A percentile compares a stretch with the other conserved stretches of the same genome.
Evolutionary conservation across 495 filamentous ascomycete genomes (phyloP).

Genomic region (Astrocystis sublimbata): DNA sequence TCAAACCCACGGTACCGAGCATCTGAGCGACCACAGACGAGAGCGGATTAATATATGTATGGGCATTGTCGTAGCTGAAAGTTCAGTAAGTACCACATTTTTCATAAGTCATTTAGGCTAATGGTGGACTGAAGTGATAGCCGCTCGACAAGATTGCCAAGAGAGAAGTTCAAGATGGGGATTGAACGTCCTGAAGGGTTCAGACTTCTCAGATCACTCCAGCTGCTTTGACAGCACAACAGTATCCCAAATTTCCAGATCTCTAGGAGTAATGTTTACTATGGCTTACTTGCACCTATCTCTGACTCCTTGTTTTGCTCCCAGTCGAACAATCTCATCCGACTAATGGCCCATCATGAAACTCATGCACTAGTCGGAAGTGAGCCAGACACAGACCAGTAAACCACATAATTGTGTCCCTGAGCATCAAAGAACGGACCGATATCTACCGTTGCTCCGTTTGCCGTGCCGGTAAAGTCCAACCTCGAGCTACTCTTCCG

Average conservation of each 20-base stretch:
- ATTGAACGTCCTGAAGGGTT: neutral
- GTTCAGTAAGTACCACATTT: neutral
- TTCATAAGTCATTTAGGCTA: constrained; percentile 9
- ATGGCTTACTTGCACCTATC: no score
- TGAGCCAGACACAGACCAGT: constrained; percentile 19
- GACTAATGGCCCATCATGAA: neutral
- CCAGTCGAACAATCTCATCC: neutral
- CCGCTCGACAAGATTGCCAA: neutral
- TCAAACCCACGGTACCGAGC: constrained; percentile 1
- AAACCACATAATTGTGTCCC: constrained; percentile 24
- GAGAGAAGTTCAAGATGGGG: neutral
- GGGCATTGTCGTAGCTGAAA: neutral
- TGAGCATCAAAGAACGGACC: constrained; percentile 22
- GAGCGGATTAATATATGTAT: neutral
- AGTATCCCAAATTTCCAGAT: no score
- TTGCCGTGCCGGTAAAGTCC: constrained; percentile 19
- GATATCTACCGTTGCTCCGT: constrained; percentile 18
- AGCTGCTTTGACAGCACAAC: no score
- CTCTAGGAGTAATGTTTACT: no score
- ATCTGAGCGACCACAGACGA: neutral
- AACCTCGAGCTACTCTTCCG: constrained; percentile 8
- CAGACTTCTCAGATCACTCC: neutral
- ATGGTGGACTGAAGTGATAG: constrained; percentile 1
- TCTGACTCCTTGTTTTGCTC: no score
- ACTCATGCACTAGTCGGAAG: neutral